These are phyloP conservation scores for Auriscalpium microsporum DNA, from an alignment of 768 basidiomycete species.

Conservation along the genomic window DNA sequence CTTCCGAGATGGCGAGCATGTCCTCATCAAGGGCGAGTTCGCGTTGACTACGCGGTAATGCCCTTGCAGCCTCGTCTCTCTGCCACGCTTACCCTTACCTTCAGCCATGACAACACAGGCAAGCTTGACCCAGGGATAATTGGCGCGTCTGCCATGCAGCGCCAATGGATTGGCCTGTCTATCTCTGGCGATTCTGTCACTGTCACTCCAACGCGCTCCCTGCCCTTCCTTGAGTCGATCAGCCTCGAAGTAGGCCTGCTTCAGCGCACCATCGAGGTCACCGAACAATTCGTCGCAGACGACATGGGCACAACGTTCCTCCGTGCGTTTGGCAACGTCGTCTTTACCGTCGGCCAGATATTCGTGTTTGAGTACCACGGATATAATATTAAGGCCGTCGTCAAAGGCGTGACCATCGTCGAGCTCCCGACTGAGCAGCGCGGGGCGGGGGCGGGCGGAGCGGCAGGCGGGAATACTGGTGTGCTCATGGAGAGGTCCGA, in stretches of 20 bases:
- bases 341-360: conserved; percentile 61
- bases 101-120: conserved; percentile 72
- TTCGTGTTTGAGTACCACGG: conserved; percentile 87
- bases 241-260: conserved; percentile 74
- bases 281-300: conserved; percentile 77
- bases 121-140: conserved; percentile 60
- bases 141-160: conserved; percentile 69
- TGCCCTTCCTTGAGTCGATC: conserved; percentile 64
- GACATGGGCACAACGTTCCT: conserved; percentile 74
- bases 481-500: conserved; percentile 91
- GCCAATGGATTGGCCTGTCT: conserved; percentile 88
- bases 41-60: conserved; percentile 67
- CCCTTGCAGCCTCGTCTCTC: neutral
- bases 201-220: conserved; percentile 47
- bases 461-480: conserved; percentile 38
- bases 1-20: conserved; percentile 65
- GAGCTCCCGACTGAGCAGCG: conserved; percentile 59
- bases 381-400: conserved; percentile 63
- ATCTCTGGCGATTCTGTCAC: conserved; percentile 67
- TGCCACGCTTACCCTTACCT: neutral
- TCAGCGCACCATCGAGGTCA: conserved; percentile 42
- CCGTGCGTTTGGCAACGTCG: conserved; percentile 61
- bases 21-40: conserved; percentile 63
- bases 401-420: conserved; percentile 51
- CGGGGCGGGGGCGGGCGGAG: conserved; percentile 25